A percentile compares a stretch with the other conserved stretches of the same genome.
Evolutionary conservation across 805 yeast species (phyloP).

Genomic region (Hanseniaspora lindneri): DNA sequence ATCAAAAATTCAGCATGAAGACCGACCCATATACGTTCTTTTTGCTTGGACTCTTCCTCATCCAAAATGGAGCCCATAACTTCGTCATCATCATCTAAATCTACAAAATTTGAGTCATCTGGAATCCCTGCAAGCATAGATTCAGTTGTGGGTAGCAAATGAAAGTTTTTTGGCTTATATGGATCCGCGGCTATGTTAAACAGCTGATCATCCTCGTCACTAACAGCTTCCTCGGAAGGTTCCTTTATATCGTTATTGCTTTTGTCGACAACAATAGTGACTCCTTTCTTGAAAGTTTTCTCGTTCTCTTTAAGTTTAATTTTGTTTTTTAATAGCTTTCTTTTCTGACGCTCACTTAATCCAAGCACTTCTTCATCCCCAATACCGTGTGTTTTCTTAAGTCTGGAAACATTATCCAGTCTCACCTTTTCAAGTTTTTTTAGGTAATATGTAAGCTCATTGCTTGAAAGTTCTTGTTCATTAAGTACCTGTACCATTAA

Average conservation of each 20-base stretch:
- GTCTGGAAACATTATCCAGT: slow-evolving; percentile 22
- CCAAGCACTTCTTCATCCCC: slow-evolving; percentile 23
- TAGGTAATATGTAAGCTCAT: slow-evolving; percentile 33
- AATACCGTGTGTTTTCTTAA: slow-evolving; percentile 27
- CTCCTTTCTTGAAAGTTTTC: background rate
- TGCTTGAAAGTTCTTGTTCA: slow-evolving; percentile 37
- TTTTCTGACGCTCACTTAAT: slow-evolving; percentile 20
- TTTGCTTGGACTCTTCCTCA: slow-evolving; percentile 57
- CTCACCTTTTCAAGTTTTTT: slow-evolving; percentile 28
- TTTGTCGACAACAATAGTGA: slow-evolving; percentile 4
- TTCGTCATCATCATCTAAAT: slow-evolving; percentile 79
- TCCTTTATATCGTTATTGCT: too few relatives aligned
- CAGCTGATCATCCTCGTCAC: slow-evolving; percentile 19
- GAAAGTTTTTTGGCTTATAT: slow-evolving; percentile 46
- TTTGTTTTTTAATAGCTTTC: slow-evolving; percentile 16
- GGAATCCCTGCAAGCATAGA: slow-evolving; percentile 42
- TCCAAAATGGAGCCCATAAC: slow-evolving; percentile 48
- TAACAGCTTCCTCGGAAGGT: slow-evolving; percentile 18
- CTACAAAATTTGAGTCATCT: slow-evolving; percentile 50
- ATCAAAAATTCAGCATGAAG: slow-evolving; percentile 73
- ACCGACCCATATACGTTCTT: slow-evolving; percentile 82
- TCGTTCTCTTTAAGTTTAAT: slow-evolving; percentile 20
- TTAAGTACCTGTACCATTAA: slow-evolving; percentile 35
- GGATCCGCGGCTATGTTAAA: slow-evolving; percentile 31
- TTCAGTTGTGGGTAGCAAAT: slow-evolving; percentile 45